Base-by-base conservation (phyloP, 2,329 filamentous ascomycete species). In the Fusarium bulbicola region DNA sequence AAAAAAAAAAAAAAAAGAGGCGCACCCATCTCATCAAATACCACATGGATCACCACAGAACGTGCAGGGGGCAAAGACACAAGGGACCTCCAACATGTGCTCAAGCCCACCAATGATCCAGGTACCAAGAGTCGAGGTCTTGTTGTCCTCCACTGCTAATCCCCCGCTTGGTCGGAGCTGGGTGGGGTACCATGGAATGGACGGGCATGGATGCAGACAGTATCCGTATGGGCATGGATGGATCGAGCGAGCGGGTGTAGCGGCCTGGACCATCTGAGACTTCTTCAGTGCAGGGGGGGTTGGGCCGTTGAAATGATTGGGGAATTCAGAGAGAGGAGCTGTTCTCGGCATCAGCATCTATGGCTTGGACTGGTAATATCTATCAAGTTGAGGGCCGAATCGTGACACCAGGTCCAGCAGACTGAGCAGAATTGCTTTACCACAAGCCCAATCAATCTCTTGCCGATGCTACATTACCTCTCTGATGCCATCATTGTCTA, bases 21-120 rank as follows among this genome's bases (percentile, higher is more conserved):
- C 56, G 49, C 36, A 61, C 15, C 40, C 39, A 59, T 40, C 59
- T 59, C 63, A 52, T 59, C 52, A 63, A 47, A 49, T 72, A 63
- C 68, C 24, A 63, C 57, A 68, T 62, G 62, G 62, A 68, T 71
- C 46, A 52, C 58, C 37, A 30, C n/a, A 53, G 13, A 43, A 40
- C 16, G 59, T 54, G 34, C 24, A 58, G 45, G 46, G 46, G 59
- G 42, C 16, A 39, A 57, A 59, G 59, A 63, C 47, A 49, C 45
- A 45, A 70, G 67, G 67, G 68, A 75, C 74, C 71, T 76, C 61
- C 65, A 50, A 70, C 72, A 66, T 64, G 56, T 68, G 68, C 56
- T 58, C 62, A 59, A 66, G 52, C 60, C 74, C 73, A 76, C 74
- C 70, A 74, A 74, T 72, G 45, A 50, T 53, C 63, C 67, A 72